phyloP scores from a whole-genome alignment of 2,329 filamentous ascomycete genomes.

The Fusarium napiforme region DNA sequence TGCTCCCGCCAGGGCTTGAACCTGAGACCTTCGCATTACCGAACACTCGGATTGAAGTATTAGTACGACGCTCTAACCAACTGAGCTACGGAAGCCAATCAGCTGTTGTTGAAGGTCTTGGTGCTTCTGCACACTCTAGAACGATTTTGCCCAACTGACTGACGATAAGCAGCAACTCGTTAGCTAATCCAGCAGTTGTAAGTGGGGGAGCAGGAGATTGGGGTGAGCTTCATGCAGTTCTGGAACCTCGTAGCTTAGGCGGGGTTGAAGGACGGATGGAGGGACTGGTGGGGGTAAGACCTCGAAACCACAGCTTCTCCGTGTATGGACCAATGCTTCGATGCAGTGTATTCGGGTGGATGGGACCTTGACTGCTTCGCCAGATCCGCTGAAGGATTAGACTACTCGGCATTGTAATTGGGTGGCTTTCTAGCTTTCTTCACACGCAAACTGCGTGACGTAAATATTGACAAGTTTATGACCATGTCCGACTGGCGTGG shows the following conservation, averaged over 20 bases:
- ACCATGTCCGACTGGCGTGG: not conserved
- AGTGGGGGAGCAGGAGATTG: constrained; percentile 16
- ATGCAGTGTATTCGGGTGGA: constrained; percentile 4
- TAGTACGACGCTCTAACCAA: constrained; percentile 48
- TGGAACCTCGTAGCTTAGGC: constrained; percentile 10
- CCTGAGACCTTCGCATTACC: constrained; percentile 45
- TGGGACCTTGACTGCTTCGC: not conserved
- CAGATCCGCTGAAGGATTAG: not conserved
- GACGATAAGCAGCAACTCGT: not conserved
- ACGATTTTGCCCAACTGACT: not conserved
- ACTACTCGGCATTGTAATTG: constrained; percentile 5
- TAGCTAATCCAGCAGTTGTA: not conserved
- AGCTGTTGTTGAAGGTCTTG: not conserved
- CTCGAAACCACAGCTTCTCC: constrained; percentile 13
- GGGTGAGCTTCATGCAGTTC: constrained; percentile 5
- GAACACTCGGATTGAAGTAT: constrained; percentile 38
- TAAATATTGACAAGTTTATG: not conserved
- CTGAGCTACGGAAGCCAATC: constrained; percentile 46
- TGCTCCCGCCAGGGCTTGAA: constrained; percentile 47
- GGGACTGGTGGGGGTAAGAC: constrained; percentile 17
- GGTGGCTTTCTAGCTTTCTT: not conserved
- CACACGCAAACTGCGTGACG: not conserved
- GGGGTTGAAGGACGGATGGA: constrained; percentile 25
- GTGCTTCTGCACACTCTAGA: not conserved
- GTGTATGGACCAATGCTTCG: not conserved